Conservation (phyloP, 805 yeast genomes). For the Pichia californica region DNA sequence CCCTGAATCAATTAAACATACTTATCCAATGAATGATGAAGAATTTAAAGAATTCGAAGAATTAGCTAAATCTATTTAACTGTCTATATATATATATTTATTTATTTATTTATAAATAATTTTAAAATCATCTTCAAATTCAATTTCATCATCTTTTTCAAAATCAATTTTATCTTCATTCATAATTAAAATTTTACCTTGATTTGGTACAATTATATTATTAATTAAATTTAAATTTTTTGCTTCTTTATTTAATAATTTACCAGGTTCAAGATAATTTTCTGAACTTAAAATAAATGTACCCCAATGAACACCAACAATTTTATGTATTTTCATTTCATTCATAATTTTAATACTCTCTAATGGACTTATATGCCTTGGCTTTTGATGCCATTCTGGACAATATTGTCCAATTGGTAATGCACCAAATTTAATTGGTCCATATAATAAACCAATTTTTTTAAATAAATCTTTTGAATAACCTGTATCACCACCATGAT, state of each 20-base stretch:
- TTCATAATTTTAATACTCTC: constrained; percentile 67
- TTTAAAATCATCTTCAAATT: constrained; percentile 13
- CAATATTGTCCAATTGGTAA: constrained; percentile 94
- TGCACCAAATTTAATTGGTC: constrained; percentile 61
- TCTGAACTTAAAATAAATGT: constrained; percentile 88
- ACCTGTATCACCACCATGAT: constrained; percentile 95
- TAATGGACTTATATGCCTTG: constrained; percentile 78
- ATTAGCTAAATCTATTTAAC: constrained; percentile 14
- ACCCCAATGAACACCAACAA: constrained; percentile 95
- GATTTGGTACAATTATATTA: constrained; percentile 57
- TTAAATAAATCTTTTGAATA: constrained; percentile 68
- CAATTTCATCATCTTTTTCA: constrained; percentile 6
- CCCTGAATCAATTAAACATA: constrained; percentile 57
- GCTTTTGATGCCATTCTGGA: constrained; percentile 90
- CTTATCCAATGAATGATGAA: constrained; percentile 63
- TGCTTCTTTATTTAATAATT: constrained; percentile 47
- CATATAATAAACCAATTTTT: constrained; percentile 57
- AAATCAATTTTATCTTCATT: constrained; percentile 8
- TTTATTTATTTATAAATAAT: constrained; percentile 11
- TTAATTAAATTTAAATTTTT: constrained; percentile 28
- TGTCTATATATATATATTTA: background rate
- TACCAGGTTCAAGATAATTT: constrained; percentile 78
- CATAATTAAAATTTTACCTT: constrained; percentile 43
- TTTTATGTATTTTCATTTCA: constrained; percentile 52
- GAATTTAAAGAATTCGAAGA: constrained; percentile 41